Conservation (phyloP, 345 rosid species). For the Salix purpurea region DNA sequence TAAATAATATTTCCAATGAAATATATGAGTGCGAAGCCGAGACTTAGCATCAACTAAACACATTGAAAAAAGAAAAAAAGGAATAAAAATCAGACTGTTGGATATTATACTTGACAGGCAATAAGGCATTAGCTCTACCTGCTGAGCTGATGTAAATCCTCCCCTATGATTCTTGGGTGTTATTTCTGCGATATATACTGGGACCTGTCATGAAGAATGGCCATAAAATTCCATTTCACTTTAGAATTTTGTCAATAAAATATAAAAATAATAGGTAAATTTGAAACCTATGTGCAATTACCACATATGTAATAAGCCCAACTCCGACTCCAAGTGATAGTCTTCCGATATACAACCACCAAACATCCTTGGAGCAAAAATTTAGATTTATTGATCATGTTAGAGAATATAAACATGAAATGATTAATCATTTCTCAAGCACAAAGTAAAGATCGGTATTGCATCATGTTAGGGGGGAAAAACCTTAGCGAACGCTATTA, state of each 20-base stretch:
- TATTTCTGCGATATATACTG: constrained; percentile 31
- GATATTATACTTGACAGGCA: not conserved
- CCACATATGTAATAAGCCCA: constrained; percentile 40
- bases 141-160: constrained; percentile 20
- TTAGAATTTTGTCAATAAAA: not conserved
- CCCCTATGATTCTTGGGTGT: constrained; percentile 26
- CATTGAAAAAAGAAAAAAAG: not conserved
- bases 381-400: not conserved
- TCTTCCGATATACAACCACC: constrained; percentile 39
- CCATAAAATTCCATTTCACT: not conserved
- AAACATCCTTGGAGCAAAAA: constrained; percentile 23
- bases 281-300: constrained; percentile 1
- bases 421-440: too few relatives aligned
- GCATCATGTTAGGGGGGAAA: not conserved
- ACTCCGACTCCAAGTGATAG: constrained; percentile 35
- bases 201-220: constrained; percentile 5
- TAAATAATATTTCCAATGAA: constrained; percentile 22
- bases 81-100: not conserved
- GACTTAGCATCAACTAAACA: constrained; percentile 20
- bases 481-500: constrained; percentile 47
- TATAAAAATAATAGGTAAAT: not conserved
- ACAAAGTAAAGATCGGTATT: not conserved
- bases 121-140: constrained; percentile 3
- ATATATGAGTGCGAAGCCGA: constrained; percentile 19
- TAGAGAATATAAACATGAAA: too few relatives aligned